Base-by-base conservation (phyloP, 371 early-diverging fungal genomes). In the Cokeromyces recurvatus region DNA sequence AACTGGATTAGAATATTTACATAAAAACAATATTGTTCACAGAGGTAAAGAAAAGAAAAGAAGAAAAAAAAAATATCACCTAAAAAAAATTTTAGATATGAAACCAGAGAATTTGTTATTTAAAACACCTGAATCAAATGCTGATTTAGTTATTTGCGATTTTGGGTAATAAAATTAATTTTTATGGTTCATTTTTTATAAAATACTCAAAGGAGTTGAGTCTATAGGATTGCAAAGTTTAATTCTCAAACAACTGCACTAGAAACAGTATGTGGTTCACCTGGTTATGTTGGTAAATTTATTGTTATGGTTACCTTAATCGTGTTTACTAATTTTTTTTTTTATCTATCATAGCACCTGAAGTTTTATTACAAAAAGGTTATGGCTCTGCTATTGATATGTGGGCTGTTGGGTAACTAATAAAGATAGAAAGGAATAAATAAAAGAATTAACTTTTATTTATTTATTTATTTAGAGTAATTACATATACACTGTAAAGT, bases 71-170 rank as follows among this genome's bases (percentile, higher is more conserved):
- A 22, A 37, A 15, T 23, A 27, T 1, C 2, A 27, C 11, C 11
- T 27, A 27, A 27, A 5, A 7, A 7, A 11, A 7, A 7, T 11
- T 8, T 23, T 62, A 82, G 90, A 90, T 71, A 64, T 92, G 59
- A 90, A 92, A 51, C 89, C 90, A 10, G 90, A 90, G 59, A 92
- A 92, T 52, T 43, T 90, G 19, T 61, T 90, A 34, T 90, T 86
- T 51, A 74, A 79, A 51, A 77, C 77, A 41, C 48, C 59, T 16
- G 61, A 73, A 14, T 67, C 79, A 22, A 76, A 82, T 42, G 64
- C 87, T 5, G 75, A 71, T 42, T 65, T 86, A 42, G 68, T 81
- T 56, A 73, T 84, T 50, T 79, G 82, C 37, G 83, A 85, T 54
- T 83, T 87, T 65, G 86, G 84, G 78, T 29, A 29, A 29, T 11